These are phyloP conservation scores for Coniferiporia weirii DNA, from an alignment of 1,284 basidiomycete genomes.

Conservation along the genomic window DNA sequence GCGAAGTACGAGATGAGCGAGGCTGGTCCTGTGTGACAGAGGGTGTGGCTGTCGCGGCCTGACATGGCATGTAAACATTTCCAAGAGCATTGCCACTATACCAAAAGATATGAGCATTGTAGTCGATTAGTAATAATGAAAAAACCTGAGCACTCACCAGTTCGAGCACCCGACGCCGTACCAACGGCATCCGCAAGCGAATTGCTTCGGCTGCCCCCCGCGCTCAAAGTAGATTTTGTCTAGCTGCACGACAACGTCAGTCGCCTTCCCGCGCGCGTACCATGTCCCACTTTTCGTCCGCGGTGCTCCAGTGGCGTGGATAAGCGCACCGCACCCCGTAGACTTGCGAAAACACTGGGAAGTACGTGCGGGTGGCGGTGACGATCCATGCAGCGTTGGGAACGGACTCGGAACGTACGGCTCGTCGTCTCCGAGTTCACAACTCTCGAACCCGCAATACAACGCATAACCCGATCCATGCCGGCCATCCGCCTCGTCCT, in stretches of 20 bases:
- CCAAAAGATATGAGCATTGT: neutral
- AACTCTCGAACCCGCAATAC: conserved; percentile 15
- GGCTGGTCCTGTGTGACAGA: neutral
- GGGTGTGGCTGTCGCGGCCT: conserved; percentile 8
- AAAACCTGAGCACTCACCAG: conserved; percentile 12
- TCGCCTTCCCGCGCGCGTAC: conserved; percentile 13
- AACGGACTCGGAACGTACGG: conserved; percentile 14
- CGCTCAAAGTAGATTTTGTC: conserved; percentile 17
- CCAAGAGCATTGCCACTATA: conserved; percentile 17
- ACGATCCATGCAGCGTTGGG: neutral
- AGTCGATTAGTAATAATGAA: neutral
- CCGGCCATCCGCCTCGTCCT: conserved; percentile 14
- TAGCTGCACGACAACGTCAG: conserved; percentile 7
- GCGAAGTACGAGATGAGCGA: conserved; percentile 4
- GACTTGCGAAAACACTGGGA: conserved; percentile 10
- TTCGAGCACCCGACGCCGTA: conserved; percentile 17
- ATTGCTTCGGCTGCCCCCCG: conserved; percentile 15
- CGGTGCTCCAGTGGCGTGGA: conserved; percentile 13
- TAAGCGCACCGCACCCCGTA: conserved; percentile 16
- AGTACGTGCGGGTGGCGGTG: neutral
- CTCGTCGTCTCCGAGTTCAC: conserved; percentile 13
- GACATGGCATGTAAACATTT: conserved; percentile 17
- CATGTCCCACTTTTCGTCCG: conserved; percentile 13
- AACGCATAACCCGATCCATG: conserved; percentile 12
- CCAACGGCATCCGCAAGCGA: conserved; percentile 18